A percentile compares a stretch with the other conserved stretches of the same genome.
Evolutionary conservation across 352 stramenopile genomes (phyloP).

Genomic region (Phytophthora podocarpi): DNA sequence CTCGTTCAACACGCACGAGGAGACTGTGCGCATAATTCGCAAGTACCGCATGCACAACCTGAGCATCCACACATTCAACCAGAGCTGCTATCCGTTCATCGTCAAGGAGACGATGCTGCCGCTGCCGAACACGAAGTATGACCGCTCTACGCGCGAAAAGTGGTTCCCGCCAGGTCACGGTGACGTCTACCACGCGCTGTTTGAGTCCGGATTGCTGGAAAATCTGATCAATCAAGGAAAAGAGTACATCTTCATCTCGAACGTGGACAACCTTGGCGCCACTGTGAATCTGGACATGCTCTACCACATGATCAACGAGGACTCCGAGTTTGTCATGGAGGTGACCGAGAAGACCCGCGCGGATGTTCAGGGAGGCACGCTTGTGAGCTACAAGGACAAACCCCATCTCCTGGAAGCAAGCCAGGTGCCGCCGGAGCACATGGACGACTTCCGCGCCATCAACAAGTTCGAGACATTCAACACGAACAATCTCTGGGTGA

Average conservation of each 20-base stretch:
- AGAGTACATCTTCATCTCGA: conserved; percentile 99
- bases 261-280: conserved; percentile 99
- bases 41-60: conserved; percentile 98
- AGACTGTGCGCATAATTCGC: conserved; percentile 96
- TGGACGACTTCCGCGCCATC: conserved; percentile 94
- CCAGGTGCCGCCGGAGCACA: conserved; percentile 95
- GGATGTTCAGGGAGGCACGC: conserved; percentile 90
- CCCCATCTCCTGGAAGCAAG: conserved; percentile 97
- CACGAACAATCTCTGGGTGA: conserved; percentile 99
- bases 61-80: conserved; percentile 95
- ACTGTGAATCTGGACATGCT: conserved; percentile 98
- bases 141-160: conserved; percentile 76
- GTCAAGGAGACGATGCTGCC: conserved; percentile 92
- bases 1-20: conserved; percentile 98
- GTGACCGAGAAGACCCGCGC: conserved; percentile 95
- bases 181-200: conserved; percentile 98
- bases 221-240: conserved; percentile 95
- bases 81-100: conserved; percentile 92
- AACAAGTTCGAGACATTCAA: conserved; percentile 99
- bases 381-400: conserved; percentile 91
- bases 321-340: conserved; percentile 99
- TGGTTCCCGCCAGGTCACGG: conserved; percentile 98
- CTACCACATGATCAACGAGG: conserved; percentile 98
- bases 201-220: conserved; percentile 96
- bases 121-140: conserved; percentile 87